These are phyloP conservation scores for Paraphoma sp. DNA, from an alignment of 2,329 filamentous ascomycete genomes.

Conservation along the genomic window DNA sequence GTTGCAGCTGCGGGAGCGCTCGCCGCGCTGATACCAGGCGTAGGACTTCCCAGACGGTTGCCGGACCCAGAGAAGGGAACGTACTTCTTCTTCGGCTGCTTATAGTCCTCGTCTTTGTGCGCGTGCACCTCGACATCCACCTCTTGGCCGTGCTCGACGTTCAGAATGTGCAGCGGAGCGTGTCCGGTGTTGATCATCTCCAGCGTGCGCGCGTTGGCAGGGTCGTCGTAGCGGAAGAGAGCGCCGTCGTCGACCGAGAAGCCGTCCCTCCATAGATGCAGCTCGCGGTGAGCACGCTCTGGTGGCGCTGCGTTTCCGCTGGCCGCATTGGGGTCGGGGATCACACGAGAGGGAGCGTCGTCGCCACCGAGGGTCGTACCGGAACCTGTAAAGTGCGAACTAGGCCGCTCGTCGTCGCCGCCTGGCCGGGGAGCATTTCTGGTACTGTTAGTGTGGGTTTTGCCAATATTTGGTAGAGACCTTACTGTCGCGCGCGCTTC, in stretches of 20 bases:
- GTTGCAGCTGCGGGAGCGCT: conserved; percentile 45
- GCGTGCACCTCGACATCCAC: conserved; percentile 79
- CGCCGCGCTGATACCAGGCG: conserved; percentile 64
- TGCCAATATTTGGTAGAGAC: background rate
- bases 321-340: conserved; percentile 65
- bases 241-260: conserved; percentile 86
- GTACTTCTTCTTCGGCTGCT: conserved; percentile 74
- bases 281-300: conserved; percentile 68
- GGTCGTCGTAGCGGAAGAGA: conserved; percentile 79
- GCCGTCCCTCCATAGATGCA: conserved; percentile 84
- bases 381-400: conserved; percentile 69
- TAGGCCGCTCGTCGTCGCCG: conserved; percentile 57
- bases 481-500: conserved; percentile 54
- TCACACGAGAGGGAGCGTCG: conserved; percentile 70
- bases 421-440: conserved; percentile 69
- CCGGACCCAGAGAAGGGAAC: conserved; percentile 77
- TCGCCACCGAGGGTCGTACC: conserved; percentile 82
- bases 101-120: conserved; percentile 77
- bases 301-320: conserved; percentile 45
- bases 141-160: conserved; percentile 75
- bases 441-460: conserved; percentile 27
- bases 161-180: conserved; percentile 79
- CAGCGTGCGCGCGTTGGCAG: conserved; percentile 73
- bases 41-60: conserved; percentile 77
- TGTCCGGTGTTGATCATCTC: conserved; percentile 78